Evolutionary conservation across 2,329 filamentous ascomycete species (phyloP), one percentile per base, ranked within the genome.

Genomic region (Penicillium sp.): DNA sequence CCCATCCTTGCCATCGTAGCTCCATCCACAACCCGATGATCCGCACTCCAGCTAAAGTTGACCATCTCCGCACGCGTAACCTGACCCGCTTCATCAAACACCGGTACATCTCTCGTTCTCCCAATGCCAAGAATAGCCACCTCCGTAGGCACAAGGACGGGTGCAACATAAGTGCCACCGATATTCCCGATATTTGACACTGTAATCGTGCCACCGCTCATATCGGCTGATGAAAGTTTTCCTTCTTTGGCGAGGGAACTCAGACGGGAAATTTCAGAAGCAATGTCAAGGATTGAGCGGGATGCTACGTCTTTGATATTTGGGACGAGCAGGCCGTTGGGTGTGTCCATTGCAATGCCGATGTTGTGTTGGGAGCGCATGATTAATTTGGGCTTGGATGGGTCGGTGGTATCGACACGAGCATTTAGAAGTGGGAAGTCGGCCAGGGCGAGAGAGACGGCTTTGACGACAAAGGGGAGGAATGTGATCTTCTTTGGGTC

Each of bases 141-240:
- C 74, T 97, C 92, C 39, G 84, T 88, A 57, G 91, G 87, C 43
- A 96, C 90, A 63, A 99, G 90, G 45, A 99, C 89, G 1, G 94
- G 94, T 28, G 88, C 86, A 43, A 97, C 85, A 64, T 95, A 95
- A 1, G 89, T 94, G 26, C 94, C 94, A 49, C 94, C 94, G 42
- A 99, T 90, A 63, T 86, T 95, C 42, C 94, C 94, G 63, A 99
- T 96, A 70, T 99, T 99, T 64, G 91, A 96, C 45, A 99, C 85
- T 0, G 94, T 96, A 65, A 99, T 93, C 1, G 94, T 97, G 15
- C 91, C 91, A 47, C 91, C 91, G 33, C 80, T 82, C 58, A 99
- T 80, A 71, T 99, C 92, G 16, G 81, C 79, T 2, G 85, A 81
- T 1, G 84, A 79, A 4, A 99, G 81, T 70, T 88, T 90, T 29